Base-by-base conservation (phyloP, 805 yeast species). In the Suhomyces pyralidae region DNA sequence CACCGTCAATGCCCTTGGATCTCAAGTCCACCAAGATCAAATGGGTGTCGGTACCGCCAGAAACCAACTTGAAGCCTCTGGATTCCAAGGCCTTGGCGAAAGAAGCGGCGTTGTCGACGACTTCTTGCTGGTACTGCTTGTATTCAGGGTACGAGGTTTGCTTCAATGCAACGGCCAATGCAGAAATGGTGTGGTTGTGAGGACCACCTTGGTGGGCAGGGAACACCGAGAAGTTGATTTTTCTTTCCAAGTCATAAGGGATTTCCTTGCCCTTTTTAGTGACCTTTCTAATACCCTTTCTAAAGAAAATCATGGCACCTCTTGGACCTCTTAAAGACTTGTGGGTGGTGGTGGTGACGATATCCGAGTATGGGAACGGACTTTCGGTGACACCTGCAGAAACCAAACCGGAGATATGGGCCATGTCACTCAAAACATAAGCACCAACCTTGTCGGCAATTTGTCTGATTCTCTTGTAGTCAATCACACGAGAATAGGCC, bases 181-280 rank as follows among this genome's bases (percentile, higher is more conserved):
- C 99, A 62, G 97, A 87, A 70, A 94, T 94, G 61, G 99, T 94
- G 79, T 94, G 99, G 81, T 94, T 94, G 78, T 94, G 98, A 65
- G 99, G 99, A 71, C 99, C 99, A 81, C 99, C 99, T 81, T 94
- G 99, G 77, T 94, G 99, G 61, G 97, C 99, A 66, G 99, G 99
- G 93, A 94, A 94, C 51, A 94, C 99, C 8, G 97, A 91, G 74
- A 94, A 94, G 82, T 94, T 94, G 77, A 94, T 92, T 71, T 90
- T 90, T 74, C 84, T 86, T 76, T 94, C 98, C 72, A 94, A 84
- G 64, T 94, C 97, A 74, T 92, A 94, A 54, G 79, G 76, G 54
- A 90, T 78, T 76, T 91, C 97, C 78, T 90, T 89, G 66, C 98
- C 98, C 64, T 90, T 88, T 80, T 92, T 91, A 68, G 88, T 88